Evolutionary conservation across 768 basidiomycete species (phyloP).

Genomic region (Tricholoma terreum): DNA sequence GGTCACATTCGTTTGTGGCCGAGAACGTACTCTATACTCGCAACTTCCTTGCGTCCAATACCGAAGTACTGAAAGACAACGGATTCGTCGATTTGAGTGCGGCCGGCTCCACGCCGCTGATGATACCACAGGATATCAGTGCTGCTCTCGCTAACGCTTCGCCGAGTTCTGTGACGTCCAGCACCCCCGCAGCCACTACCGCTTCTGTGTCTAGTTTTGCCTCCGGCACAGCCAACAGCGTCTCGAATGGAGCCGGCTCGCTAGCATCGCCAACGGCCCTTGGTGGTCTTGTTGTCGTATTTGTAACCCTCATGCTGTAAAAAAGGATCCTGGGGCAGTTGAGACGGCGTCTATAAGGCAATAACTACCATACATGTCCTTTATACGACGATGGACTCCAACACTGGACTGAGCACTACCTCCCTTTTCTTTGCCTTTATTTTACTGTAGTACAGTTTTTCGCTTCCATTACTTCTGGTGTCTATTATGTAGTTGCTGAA

Average conservation of each 20-base stretch:
- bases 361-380: conserved; percentile 20
- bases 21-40: conserved; percentile 59
- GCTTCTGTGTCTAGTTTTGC: conserved; percentile 24
- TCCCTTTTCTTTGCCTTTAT: conserved; percentile 7
- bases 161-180: conserved; percentile 21
- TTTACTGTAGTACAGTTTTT: conserved; percentile 15
- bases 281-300: conserved; percentile 45
- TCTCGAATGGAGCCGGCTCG: conserved; percentile 44
- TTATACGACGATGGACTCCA: conserved; percentile 26
- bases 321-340: conserved; percentile 18
- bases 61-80: conserved; percentile 47
- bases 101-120: conserved; percentile 43
- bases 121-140: conserved; percentile 59
- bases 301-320: conserved; percentile 49
- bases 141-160: conserved; percentile 39
- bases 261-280: conserved; percentile 46
- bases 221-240: conserved; percentile 14
- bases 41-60: conserved; percentile 44
- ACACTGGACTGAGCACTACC: conserved; percentile 17
- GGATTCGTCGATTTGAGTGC: conserved; percentile 50
- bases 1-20: conserved; percentile 46
- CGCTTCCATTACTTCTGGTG: conserved; percentile 5
- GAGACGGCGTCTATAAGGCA: conserved; percentile 5
- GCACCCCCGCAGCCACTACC: conserved; percentile 20
- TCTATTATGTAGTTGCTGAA: conserved; percentile 1